Evolutionary conservation across 2,329 filamentous ascomycete species (phyloP).

Genomic region (Xylaria sp.): DNA sequence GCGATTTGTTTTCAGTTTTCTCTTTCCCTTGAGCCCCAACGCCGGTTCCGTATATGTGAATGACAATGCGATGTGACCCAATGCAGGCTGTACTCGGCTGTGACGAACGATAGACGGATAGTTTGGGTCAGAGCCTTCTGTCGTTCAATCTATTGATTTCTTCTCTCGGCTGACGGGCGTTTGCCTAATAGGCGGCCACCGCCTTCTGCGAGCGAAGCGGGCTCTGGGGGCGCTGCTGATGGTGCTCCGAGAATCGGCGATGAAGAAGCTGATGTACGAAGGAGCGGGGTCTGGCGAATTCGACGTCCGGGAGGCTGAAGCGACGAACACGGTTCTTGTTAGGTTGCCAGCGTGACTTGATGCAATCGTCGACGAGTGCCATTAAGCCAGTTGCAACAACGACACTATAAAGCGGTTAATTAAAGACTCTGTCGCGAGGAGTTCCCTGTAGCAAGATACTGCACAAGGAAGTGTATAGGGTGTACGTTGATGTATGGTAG

Average conservation of each 20-base stretch:
- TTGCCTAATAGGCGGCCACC: slow-evolving; percentile 52
- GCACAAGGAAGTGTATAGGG: not conserved
- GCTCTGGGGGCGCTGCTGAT: slow-evolving; percentile 46
- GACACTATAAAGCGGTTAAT: slow-evolving; percentile 66
- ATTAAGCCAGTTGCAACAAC: slow-evolving; percentile 91
- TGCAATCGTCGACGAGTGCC: slow-evolving; percentile 89
- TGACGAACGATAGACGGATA: slow-evolving; percentile 1
- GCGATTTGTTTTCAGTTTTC: slow-evolving; percentile 1
- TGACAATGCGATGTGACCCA: slow-evolving; percentile 6
- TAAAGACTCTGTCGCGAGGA: not conserved
- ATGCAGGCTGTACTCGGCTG: slow-evolving; percentile 18
- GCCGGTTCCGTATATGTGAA: slow-evolving; percentile 16
- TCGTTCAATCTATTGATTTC: slow-evolving; percentile 25
- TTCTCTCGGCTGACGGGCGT: slow-evolving; percentile 12
- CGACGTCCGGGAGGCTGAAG: slow-evolving; percentile 52
- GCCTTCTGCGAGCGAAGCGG: slow-evolving; percentile 53
- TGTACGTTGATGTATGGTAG: not conserved
- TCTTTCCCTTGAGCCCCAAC: slow-evolving; percentile 20
- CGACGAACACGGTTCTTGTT: slow-evolving; percentile 56
- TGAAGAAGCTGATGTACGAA: slow-evolving; percentile 57
- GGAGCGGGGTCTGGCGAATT: slow-evolving; percentile 47
- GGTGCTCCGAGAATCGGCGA: slow-evolving; percentile 55
- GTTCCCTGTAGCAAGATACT: not conserved
- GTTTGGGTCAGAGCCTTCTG: slow-evolving; percentile 33
- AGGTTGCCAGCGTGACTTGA: slow-evolving; percentile 77